Conservation (phyloP, 176 grass and related monocot species). For the Tillandsia fasciculata region DNA sequence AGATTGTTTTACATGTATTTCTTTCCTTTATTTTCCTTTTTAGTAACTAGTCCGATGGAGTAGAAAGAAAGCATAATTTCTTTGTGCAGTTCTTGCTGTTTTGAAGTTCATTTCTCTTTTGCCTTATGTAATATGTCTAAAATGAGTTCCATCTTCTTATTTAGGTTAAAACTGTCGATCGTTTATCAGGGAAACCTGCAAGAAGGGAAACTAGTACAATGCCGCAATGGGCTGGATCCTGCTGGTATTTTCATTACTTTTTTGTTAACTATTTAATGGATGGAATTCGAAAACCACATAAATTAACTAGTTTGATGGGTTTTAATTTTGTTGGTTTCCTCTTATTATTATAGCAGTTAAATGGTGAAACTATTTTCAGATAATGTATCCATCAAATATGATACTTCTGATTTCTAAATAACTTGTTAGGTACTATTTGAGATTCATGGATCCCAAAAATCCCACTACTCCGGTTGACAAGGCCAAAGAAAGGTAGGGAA, state of each 20-base stretch:
- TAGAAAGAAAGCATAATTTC: not conserved
- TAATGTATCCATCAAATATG: not conserved
- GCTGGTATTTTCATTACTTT: slow-evolving; percentile 56
- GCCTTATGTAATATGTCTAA: not conserved
- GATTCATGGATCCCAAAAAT: slow-evolving; percentile 99
- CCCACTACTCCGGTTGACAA: slow-evolving; percentile 66
- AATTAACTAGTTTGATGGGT: too few relatives aligned
- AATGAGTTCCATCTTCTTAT: slow-evolving; percentile 21
- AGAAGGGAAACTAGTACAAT: slow-evolving; percentile 97
- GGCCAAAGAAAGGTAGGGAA: slow-evolving; percentile 77
- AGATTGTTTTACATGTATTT: too few relatives aligned
- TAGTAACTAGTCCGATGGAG: not conserved
- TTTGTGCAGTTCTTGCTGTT: not conserved
- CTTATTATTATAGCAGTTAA: too few relatives aligned
- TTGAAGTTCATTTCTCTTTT: slow-evolving; percentile 9
- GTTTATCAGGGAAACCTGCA: slow-evolving; percentile 48
- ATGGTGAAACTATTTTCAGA: too few relatives aligned
- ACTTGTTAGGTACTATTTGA: slow-evolving; percentile 80
- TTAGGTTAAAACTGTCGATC: slow-evolving; percentile 67
- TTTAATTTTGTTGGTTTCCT: too few relatives aligned
- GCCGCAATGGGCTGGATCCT: slow-evolving; percentile 97
- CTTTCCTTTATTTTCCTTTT: too few relatives aligned
- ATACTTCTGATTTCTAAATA: slow-evolving; percentile 4
- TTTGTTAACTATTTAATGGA: too few relatives aligned
- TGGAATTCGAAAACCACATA: too few relatives aligned